These are phyloP conservation scores for Nothophoma quercina DNA, from an alignment of 2,329 filamentous ascomycete genomes.

Conservation along the genomic window DNA sequence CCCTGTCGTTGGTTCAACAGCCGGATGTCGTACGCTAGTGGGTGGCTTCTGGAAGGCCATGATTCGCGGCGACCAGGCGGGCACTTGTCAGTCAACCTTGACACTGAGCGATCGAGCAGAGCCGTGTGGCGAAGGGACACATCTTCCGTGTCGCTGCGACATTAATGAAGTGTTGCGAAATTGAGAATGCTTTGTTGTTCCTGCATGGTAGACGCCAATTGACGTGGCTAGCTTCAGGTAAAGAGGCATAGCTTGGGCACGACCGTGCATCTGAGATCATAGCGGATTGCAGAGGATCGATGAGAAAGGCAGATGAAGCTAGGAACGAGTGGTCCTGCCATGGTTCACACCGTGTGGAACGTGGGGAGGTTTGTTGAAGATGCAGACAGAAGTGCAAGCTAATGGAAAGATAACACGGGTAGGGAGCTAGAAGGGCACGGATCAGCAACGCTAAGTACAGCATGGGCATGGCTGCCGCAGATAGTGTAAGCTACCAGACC, in stretches of 20 bases:
- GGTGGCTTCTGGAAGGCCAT: constrained; percentile 31
- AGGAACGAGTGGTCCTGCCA: constrained; percentile 26
- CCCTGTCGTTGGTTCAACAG: constrained; percentile 37
- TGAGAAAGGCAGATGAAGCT: constrained; percentile 24
- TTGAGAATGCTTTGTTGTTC: constrained; percentile 44
- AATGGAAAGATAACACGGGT: constrained; percentile 8
- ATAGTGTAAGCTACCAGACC: constrained; percentile 15
- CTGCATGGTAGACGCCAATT: constrained; percentile 43
- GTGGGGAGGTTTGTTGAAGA: constrained; percentile 20
- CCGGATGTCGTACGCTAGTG: constrained; percentile 28
- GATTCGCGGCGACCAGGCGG: constrained; percentile 28
- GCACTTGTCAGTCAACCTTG: constrained; percentile 30
- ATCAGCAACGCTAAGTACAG: constrained; percentile 19
- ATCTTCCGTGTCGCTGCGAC: constrained; percentile 37
- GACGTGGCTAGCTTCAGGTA: constrained; percentile 43
- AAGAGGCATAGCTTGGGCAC: constrained; percentile 24
- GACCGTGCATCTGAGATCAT: constrained; percentile 19
- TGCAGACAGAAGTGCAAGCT: constrained; percentile 14
- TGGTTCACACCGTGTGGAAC: constrained; percentile 27
- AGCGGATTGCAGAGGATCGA: constrained; percentile 21
- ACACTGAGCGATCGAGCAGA: constrained; percentile 19
- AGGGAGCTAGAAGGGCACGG: constrained; percentile 10
- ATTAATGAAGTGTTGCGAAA: constrained; percentile 38
- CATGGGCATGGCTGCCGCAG: constrained; percentile 3
- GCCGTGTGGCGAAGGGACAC: constrained; percentile 36